phyloP scores from a whole-genome alignment of 768 basidiomycete genomes.

The Clitopilus hobsonii region DNA sequence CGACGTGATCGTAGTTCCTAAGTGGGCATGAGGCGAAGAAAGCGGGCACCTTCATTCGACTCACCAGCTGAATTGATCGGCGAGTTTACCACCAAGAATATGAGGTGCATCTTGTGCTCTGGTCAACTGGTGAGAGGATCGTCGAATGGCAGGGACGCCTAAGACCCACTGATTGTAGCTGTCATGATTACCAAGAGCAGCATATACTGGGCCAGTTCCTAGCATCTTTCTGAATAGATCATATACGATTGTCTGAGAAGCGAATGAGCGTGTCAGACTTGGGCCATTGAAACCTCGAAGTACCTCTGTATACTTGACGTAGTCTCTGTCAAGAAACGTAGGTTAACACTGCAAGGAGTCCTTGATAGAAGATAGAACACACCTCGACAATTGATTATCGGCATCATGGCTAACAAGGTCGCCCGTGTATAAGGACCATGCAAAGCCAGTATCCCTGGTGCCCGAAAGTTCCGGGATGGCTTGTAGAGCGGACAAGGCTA shows the following conservation, averaged over 20 bases:
- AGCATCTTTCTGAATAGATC: conserved; percentile 61
- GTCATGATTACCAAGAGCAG: conserved; percentile 76
- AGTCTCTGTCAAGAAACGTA: conserved; percentile 36
- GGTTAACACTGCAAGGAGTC: not conserved
- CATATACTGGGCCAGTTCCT: conserved; percentile 68
- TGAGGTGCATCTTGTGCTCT: conserved; percentile 61
- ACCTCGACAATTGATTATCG: conserved; percentile 60
- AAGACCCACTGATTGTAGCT: conserved; percentile 55
- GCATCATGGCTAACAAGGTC: conserved; percentile 73
- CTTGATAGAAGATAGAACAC: not conserved
- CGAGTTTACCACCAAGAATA: conserved; percentile 48
- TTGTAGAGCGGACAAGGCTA: conserved; percentile 55
- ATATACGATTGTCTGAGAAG: conserved; percentile 43
- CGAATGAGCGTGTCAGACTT: not conserved
- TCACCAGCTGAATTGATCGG: conserved; percentile 63
- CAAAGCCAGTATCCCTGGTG: conserved; percentile 56
- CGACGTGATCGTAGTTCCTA: conserved; percentile 78
- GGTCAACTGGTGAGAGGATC: conserved; percentile 2
- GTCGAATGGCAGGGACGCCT: not conserved
- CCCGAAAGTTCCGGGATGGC: conserved; percentile 65
- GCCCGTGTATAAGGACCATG: conserved; percentile 66
- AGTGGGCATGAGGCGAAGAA: not conserved
- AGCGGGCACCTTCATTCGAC: conserved; percentile 4
- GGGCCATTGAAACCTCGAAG: not conserved
- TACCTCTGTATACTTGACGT: conserved; percentile 61